A percentile compares a stretch with the other conserved stretches of the same genome.
These are phyloP conservation scores for Trametes maxima DNA, from an alignment of 768 basidiomycete genomes.

Conservation along the genomic window DNA sequence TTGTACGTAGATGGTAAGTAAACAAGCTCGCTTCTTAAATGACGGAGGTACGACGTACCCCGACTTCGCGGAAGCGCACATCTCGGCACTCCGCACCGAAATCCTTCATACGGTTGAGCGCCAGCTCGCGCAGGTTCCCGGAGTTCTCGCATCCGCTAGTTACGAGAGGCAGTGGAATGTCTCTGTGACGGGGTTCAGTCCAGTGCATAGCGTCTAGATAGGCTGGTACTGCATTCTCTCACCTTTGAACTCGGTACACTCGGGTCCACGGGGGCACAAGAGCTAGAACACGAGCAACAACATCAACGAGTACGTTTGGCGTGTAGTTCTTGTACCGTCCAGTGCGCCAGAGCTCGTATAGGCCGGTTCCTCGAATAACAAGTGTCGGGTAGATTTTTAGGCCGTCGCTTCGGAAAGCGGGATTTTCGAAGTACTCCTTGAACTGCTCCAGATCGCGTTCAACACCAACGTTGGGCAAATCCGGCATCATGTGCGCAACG, in stretches of 20 bases:
- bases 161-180: conserved; percentile 95
- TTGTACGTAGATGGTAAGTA: conserved; percentile 1
- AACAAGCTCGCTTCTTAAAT: conserved; percentile 3
- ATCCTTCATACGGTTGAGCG: conserved; percentile 97
- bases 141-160: conserved; percentile 97
- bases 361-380: conserved; percentile 94
- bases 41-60: conserved; percentile 55
- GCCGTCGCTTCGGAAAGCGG: conserved; percentile 94
- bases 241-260: conserved; percentile 97
- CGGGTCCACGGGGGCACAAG: conserved; percentile 98
- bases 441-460: conserved; percentile 98
- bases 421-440: conserved; percentile 99
- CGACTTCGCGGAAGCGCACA: conserved; percentile 97
- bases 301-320: conserved; percentile 97
- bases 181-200: conserved; percentile 47
- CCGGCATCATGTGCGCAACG: conserved; percentile 99
- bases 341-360: conserved; percentile 95
- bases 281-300: conserved; percentile 93
- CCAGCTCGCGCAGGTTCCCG: conserved; percentile 94
- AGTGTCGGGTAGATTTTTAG: conserved; percentile 98
- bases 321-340: conserved; percentile 99
- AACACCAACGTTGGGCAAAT: conserved; percentile 95
- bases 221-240: conserved; percentile 20
- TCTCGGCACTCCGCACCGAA: conserved; percentile 98
- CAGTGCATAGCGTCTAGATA: not conserved